Percentiles rank a stretch among this genome's conserved stretches.
These are phyloP conservation scores for Zasmidium citrigriseum DNA, from an alignment of 2,329 filamentous ascomycete genomes.

Conservation along the genomic window DNA sequence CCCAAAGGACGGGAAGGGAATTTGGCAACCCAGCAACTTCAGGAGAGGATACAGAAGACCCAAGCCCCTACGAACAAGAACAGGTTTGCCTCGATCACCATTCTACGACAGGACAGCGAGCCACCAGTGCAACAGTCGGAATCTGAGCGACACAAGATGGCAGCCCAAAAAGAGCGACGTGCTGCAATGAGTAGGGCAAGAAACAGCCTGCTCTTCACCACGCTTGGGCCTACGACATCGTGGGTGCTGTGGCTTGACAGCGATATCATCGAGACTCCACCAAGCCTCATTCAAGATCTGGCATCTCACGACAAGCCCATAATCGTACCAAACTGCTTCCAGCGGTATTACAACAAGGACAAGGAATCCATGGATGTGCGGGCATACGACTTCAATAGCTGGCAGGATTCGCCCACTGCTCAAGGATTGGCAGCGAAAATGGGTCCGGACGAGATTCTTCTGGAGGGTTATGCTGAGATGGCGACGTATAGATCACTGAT, in stretches of 20 bases:
- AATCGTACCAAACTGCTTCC: constrained; percentile 94
- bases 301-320: constrained; percentile 85
- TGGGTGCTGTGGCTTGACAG: constrained; percentile 97
- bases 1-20: constrained; percentile 94
- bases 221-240: constrained; percentile 82
- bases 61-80: constrained; percentile 79
- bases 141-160: constrained; percentile 84
- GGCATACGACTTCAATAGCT: constrained; percentile 96
- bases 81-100: constrained; percentile 90
- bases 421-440: constrained; percentile 74
- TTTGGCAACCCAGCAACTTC: constrained; percentile 76
- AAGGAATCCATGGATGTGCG: constrained; percentile 72
- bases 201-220: constrained; percentile 94
- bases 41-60: constrained; percentile 81
- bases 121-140: constrained; percentile 80
- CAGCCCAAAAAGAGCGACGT: constrained; percentile 82
- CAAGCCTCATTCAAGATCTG: constrained; percentile 85
- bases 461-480: constrained; percentile 93
- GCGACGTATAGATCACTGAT: constrained; percentile 89
- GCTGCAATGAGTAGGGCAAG: constrained; percentile 91
- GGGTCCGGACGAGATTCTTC: constrained; percentile 86
- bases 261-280: constrained; percentile 87
- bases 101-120: constrained; percentile 93
- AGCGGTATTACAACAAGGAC: constrained; percentile 71
- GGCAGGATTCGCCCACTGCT: constrained; percentile 85